phyloP scores from a whole-genome alignment of 139 green algal genomes.

The Raphidocelis subcapitata region DNA sequence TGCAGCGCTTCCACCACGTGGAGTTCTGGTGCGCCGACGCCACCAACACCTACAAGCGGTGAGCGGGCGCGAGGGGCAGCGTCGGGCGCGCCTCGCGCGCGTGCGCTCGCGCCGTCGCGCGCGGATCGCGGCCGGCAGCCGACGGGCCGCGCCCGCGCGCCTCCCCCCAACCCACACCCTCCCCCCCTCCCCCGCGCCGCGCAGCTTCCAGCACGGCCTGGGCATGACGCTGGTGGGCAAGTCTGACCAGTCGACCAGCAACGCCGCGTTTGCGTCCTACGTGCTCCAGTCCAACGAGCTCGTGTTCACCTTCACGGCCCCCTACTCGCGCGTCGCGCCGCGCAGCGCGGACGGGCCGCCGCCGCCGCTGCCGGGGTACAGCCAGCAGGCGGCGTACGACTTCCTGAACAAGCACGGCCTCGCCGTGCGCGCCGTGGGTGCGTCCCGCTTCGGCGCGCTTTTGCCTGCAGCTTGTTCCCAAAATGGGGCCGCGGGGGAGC shows the following conservation, averaged over 20 bases:
- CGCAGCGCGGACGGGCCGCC: slow-evolving; percentile 15
- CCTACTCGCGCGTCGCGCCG: slow-evolving; percentile 61
- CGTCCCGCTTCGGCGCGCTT: background rate
- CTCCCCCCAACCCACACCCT: no score
- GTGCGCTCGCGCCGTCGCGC: no score
- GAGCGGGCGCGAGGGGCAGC: no score
- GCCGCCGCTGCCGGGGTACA: slow-evolving; percentile 53
- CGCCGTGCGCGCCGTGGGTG: slow-evolving; percentile 85
- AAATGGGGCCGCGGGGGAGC: no score
- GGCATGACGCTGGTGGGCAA: slow-evolving; percentile 90
- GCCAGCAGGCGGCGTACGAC: slow-evolving; percentile 50
- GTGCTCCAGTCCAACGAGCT: slow-evolving; percentile 86
- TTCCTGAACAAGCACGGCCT: slow-evolving; percentile 91
- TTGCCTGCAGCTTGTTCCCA: no score
- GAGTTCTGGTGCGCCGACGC: slow-evolving; percentile 95
- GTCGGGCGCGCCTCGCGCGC: no score
- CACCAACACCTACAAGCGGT: slow-evolving; percentile 76
- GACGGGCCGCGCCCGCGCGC: no score
- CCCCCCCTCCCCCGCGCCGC: no score
- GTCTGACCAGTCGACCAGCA: slow-evolving; percentile 87
- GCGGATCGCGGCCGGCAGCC: no score
- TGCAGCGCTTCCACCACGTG: slow-evolving; percentile 89
- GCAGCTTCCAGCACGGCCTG: slow-evolving; percentile 88
- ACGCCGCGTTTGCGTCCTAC: slow-evolving; percentile 83
- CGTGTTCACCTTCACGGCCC: slow-evolving; percentile 92